Conservation (phyloP, 345 rosid species). For the Psidium friedrichsthalianum region DNA sequence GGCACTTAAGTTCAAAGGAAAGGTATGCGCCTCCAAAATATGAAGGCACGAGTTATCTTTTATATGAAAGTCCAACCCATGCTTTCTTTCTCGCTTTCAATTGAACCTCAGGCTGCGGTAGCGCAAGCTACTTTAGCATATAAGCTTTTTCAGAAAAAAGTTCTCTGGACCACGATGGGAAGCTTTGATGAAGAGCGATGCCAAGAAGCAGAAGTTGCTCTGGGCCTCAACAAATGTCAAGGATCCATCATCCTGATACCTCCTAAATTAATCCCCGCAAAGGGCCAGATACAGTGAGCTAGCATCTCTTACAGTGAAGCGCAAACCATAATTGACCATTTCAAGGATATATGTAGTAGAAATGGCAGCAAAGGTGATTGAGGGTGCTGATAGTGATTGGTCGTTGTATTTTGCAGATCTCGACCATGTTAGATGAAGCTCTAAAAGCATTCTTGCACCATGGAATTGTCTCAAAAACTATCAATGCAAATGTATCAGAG, state of each 20-base stretch:
- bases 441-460: constrained; percentile 2
- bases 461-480: neutral
- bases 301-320: neutral
- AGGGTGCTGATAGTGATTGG: neutral
- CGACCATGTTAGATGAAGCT: constrained; percentile 1
- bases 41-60: neutral
- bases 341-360: neutral
- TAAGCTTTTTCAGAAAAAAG: constrained; percentile 1
- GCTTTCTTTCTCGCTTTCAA: neutral
- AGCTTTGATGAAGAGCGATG: neutral
- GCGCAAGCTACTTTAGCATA: neutral
- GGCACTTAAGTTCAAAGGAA: constrained; percentile 1
- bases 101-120: neutral
- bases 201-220: constrained; percentile 2
- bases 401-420: neutral
- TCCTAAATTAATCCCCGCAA: neutral
- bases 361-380: neutral
- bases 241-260: constrained; percentile 1
- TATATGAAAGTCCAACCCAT: neutral
- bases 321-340: neutral
- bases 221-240: constrained; percentile 1
- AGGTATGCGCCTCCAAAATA: neutral
- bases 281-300: neutral
- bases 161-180: neutral
- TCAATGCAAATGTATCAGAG: neutral